Evolutionary conservation across 345 rosid species (phyloP).

Genomic region (Diplotaxis tenuifolia): DNA sequence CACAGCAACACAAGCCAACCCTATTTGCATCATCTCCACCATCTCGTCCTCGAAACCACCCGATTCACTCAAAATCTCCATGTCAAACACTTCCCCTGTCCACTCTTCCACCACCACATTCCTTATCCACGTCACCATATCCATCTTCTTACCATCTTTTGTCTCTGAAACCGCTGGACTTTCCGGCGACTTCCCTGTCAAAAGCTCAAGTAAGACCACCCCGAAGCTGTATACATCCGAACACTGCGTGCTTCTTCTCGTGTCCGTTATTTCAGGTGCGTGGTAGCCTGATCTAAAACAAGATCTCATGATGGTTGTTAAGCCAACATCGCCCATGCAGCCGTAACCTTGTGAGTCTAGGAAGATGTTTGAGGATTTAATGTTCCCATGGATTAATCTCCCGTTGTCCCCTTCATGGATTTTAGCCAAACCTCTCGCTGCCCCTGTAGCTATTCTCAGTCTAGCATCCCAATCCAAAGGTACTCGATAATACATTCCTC

Average conservation of each 20-base stretch:
- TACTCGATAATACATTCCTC: constrained; percentile 46
- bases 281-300: constrained; percentile 72
- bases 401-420: constrained; percentile 62
- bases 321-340: constrained; percentile 67
- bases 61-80: constrained; percentile 58
- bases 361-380: constrained; percentile 78
- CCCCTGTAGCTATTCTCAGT: constrained; percentile 64
- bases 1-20: constrained; percentile 56
- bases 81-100: constrained; percentile 82
- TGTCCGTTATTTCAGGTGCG: constrained; percentile 92
- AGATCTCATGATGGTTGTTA: constrained; percentile 61
- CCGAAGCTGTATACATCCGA: constrained; percentile 95
- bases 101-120: constrained; percentile 66
- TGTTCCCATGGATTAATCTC: constrained; percentile 72
- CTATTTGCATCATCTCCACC: constrained; percentile 88
- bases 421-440: constrained; percentile 72
- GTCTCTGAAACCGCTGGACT: constrained; percentile 47
- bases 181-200: constrained; percentile 86
- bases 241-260: constrained; percentile 70
- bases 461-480: constrained; percentile 74
- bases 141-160: constrained; percentile 41
- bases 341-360: constrained; percentile 59
- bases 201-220: constrained; percentile 77
- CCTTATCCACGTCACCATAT: constrained; percentile 70
- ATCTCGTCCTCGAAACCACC: constrained; percentile 66